These are phyloP conservation scores for Nothophoma quercina DNA, from an alignment of 2,329 filamentous ascomycete genomes.

Conservation along the genomic window DNA sequence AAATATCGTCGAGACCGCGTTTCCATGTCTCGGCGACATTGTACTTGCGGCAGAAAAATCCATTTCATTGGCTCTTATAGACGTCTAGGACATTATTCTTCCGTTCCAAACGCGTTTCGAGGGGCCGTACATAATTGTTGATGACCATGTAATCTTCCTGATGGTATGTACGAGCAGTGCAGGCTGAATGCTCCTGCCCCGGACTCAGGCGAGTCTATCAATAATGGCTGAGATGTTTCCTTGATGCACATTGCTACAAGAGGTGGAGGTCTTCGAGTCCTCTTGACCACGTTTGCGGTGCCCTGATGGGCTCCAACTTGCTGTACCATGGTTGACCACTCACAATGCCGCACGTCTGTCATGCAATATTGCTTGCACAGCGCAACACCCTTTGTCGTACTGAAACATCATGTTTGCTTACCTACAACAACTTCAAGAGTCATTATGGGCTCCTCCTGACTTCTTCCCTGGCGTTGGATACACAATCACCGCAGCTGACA, in stretches of 20 bases:
- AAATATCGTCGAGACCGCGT: constrained; percentile 23
- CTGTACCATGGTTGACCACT: constrained; percentile 2
- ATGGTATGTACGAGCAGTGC: no score
- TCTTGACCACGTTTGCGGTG: no score
- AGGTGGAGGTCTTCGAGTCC: not conserved
- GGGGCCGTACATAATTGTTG: constrained; percentile 12
- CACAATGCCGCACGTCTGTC: constrained; percentile 1
- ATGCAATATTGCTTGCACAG: not conserved
- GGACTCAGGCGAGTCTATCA: no score
- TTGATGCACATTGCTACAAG: no score
- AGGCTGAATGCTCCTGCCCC: not conserved
- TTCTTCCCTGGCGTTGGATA: not conserved
- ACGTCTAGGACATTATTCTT: constrained; percentile 16
- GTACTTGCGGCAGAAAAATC: constrained; percentile 21
- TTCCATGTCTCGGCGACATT: constrained; percentile 22
- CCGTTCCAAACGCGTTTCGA: constrained; percentile 22
- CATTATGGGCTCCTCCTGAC: not conserved
- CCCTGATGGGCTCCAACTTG: not conserved
- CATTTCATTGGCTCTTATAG: constrained; percentile 16
- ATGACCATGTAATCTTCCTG: no score
- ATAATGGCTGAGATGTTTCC: no score
- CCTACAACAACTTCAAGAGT: not conserved
- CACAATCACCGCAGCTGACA: not conserved
- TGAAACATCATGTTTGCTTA: not conserved
- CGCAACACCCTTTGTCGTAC: not conserved